Evolutionary conservation across 306 rosid genomes (phyloP).

Genomic region (Vigna hirtella): DNA sequence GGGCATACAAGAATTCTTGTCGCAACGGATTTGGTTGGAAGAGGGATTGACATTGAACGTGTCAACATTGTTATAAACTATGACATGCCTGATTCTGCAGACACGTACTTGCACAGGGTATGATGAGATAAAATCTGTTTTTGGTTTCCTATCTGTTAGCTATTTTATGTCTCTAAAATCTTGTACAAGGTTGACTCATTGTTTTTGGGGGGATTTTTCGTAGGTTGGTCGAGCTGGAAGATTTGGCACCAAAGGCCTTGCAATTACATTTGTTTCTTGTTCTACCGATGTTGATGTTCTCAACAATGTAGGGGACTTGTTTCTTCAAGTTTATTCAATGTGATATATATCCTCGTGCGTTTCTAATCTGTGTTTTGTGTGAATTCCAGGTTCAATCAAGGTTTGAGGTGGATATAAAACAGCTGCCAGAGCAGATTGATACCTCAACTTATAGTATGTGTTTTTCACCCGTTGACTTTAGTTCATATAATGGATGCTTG

Average conservation of each 20-base stretch:
- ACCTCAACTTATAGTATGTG: conserved; percentile 93
- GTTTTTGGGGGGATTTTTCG: conserved; percentile 9
- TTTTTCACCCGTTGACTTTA: conserved; percentile 1
- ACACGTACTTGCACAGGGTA: conserved; percentile 97
- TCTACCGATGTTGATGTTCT: conserved; percentile 91
- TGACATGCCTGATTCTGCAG: conserved; percentile 99
- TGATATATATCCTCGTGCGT: background rate
- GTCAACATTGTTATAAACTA: conserved; percentile 96
- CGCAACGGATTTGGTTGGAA: conserved; percentile 97
- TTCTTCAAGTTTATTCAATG: background rate
- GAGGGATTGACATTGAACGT: conserved; percentile 98
- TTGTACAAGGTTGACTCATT: background rate
- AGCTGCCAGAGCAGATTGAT: conserved; percentile 98
- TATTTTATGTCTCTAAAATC: background rate
- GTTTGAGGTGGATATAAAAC: conserved; percentile 98
- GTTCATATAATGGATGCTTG: background rate
- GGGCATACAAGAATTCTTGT: conserved; percentile 96
- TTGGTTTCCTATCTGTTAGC: background rate
- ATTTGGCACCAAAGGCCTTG: conserved; percentile 98
- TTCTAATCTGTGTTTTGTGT: conserved; percentile 29
- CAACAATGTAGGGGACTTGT: conserved; percentile 67
- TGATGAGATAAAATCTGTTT: conserved; percentile 5
- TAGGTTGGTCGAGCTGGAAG: conserved; percentile 99
- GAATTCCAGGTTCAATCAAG: conserved; percentile 88
- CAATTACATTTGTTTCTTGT: conserved; percentile 94